These are phyloP conservation scores for Puccinellia tenuiflora DNA, from an alignment of 176 grass and related monocot species.

Conservation along the genomic window DNA sequence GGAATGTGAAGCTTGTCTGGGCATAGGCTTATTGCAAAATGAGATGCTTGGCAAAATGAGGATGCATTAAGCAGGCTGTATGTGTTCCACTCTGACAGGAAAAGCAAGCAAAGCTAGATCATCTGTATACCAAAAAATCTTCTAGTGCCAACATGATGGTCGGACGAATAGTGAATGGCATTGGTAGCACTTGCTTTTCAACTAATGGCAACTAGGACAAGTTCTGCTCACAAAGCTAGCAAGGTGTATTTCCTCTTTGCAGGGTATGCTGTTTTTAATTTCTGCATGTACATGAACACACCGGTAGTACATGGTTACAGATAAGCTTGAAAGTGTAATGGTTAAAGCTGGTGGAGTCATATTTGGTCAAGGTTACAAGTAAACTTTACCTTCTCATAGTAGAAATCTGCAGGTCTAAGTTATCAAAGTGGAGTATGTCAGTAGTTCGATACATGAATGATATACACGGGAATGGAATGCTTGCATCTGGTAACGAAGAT, in stretches of 20 bases:
- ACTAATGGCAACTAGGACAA: background rate
- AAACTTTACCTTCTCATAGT: background rate
- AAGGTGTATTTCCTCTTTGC: background rate
- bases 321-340: background rate
- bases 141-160: background rate
- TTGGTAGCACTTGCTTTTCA: background rate
- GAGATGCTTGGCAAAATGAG: no score
- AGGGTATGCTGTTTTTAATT: background rate
- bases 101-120: background rate
- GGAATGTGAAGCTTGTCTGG: background rate
- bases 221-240: background rate
- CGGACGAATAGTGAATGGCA: background rate
- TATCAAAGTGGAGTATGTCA: background rate
- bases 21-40: no score
- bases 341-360: background rate
- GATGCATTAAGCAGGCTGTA: no score
- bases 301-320: background rate
- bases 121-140: background rate
- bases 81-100: background rate
- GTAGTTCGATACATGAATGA: background rate
- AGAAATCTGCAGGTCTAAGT: background rate
- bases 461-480: background rate
- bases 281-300: background rate
- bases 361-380: background rate
- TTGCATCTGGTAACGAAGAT: conserved; percentile 21